Evolutionary conservation across 768 basidiomycete species (phyloP).

Genomic region (Rickenella mellea): DNA sequence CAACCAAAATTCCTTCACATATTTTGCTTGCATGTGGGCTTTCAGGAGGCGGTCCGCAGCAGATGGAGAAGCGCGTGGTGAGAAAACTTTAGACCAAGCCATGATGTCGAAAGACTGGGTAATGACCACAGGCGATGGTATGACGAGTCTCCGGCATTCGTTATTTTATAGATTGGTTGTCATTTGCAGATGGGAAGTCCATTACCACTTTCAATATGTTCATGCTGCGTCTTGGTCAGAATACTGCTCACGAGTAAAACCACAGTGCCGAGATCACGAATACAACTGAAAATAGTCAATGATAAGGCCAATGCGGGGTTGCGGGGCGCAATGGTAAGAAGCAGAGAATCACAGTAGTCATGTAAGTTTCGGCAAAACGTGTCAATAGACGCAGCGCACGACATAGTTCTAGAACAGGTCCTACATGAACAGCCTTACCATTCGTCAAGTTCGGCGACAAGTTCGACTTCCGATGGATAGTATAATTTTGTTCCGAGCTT

Average conservation of each 20-base stretch:
- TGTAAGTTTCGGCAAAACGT: no score
- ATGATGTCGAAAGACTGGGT: slow-evolving; percentile 3
- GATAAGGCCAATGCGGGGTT: not conserved
- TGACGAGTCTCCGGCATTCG: no score
- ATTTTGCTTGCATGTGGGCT: slow-evolving; percentile 24
- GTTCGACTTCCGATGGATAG: not conserved
- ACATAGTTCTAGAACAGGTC: not conserved
- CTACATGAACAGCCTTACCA: not conserved
- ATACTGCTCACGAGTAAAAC: not conserved
- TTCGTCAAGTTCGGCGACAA: not conserved
- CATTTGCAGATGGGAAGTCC: slow-evolving; percentile 1
- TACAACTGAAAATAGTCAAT: not conserved
- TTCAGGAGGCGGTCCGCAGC: slow-evolving; percentile 25
- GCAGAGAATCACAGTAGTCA: no score
- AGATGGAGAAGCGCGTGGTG: slow-evolving; percentile 14
- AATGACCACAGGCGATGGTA: not conserved
- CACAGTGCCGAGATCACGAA: not conserved
- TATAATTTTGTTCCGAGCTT: slow-evolving; percentile 1
- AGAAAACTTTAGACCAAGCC: slow-evolving; percentile 6
- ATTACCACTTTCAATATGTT: not conserved
- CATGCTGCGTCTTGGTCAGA: not conserved
- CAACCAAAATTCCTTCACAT: slow-evolving; percentile 32
- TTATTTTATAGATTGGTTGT: not conserved
- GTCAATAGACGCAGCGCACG: not conserved
- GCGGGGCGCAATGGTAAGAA: not conserved